Conservation (phyloP, 2,329 filamentous ascomycete genomes). For the Zopfia rhizophila region DNA sequence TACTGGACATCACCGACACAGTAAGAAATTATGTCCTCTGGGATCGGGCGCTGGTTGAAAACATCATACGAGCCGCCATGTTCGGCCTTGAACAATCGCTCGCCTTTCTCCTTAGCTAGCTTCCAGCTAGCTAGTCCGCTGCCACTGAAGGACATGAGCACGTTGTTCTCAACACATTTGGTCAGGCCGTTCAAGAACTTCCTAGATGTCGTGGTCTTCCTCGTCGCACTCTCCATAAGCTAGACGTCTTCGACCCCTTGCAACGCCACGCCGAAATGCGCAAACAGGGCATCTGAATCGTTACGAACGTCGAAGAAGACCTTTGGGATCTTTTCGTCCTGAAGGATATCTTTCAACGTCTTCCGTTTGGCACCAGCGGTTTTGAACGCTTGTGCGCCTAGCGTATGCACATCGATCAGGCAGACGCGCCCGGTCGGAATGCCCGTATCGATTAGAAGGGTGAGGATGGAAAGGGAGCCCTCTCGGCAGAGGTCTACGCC, state of each 20-base stretch:
- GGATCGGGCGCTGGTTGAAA: slow-evolving; percentile 40
- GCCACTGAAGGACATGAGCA: background rate
- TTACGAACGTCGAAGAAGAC: slow-evolving; percentile 43
- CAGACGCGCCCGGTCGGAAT: slow-evolving; percentile 21
- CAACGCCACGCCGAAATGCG: slow-evolving; percentile 27
- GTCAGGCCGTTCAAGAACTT: slow-evolving; percentile 17
- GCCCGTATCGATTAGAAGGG: slow-evolving; percentile 28
- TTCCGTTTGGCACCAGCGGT: slow-evolving; percentile 21
- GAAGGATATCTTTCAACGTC: slow-evolving; percentile 42
- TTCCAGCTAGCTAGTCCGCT: slow-evolving; percentile 21
- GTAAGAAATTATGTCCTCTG: slow-evolving; percentile 36
- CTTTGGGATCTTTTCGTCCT: slow-evolving; percentile 35
- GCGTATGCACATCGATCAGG: slow-evolving; percentile 42
- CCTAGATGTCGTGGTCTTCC: slow-evolving; percentile 7
- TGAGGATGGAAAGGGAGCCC: slow-evolving; percentile 35
- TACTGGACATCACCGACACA: slow-evolving; percentile 36
- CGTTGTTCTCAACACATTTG: slow-evolving; percentile 23
- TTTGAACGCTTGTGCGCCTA: slow-evolving; percentile 38
- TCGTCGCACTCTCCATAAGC: slow-evolving; percentile 31
- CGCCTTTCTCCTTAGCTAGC: slow-evolving; percentile 30
- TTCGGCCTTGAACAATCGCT: slow-evolving; percentile 32
- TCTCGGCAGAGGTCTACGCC: slow-evolving; percentile 35
- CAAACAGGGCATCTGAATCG: slow-evolving; percentile 38
- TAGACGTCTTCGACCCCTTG: slow-evolving; percentile 31
- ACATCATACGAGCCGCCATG: slow-evolving; percentile 38